Base-by-base conservation (phyloP, 176 grass and related monocot genomes). In the Canna indica region DNA sequence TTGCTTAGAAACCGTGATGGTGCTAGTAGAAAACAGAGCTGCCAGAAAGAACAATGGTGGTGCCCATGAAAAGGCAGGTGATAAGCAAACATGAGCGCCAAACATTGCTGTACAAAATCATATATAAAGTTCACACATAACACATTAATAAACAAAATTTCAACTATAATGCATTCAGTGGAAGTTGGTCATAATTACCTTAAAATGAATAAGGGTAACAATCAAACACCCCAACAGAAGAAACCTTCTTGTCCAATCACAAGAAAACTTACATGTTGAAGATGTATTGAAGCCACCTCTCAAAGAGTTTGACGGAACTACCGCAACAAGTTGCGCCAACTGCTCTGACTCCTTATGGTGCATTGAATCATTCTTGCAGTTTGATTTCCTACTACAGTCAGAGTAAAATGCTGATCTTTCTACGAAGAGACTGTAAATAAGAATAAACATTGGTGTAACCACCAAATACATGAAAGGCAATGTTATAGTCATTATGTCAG, bases 401-500 rank as follows among this genome's bases (percentile, higher is more conserved):
- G 81, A 80, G 80, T 45, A 70, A 68, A 46, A 76, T 72, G 64
- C 27, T 74, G 80, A 81, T 35, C 68, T 78, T 79, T 91, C 78
- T 25, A 85, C 85, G 82, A 85, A 91, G 57, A 96, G 73, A 57
- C 79, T 74, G 73, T 91, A 88, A 45, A 68, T 73, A 68, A 89
- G 32, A 64, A 86, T 30, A 15, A 86, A 52, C 67, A 82, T 75
- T 61, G 88, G 91, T 59, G 70, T 57, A 46, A 86, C 66, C 29
- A 91, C 88, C 57, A 87, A 73, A 76, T 96, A 91, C 53, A 96
- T 72, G 86, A 96, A 88, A 63, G 91, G 91, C 35, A 96, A 83
- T 60, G 88, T 88, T 67, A 96, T 86, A 15, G 86, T 78, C 71
- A 96, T 76, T 71, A 88, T 48, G 86, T 96, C 88, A 47, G 85